Evolutionary conservation across 257 asterid genomes (phyloP).

Genomic region (Capsicum rhomboideum): DNA sequence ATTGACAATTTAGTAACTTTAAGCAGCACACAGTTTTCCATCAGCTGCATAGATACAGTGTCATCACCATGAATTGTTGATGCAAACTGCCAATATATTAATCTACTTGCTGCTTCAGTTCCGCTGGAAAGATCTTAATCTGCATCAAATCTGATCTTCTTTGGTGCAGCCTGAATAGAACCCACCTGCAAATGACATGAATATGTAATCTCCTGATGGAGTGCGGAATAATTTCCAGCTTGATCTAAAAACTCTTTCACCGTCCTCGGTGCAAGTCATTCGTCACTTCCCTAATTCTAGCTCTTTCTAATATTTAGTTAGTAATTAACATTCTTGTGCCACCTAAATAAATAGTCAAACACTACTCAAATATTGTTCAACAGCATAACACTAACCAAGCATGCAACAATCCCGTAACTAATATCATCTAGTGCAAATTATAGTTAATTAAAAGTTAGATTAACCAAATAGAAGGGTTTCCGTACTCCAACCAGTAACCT

Average conservation of each 20-base stretch:
- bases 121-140: constrained; percentile 17
- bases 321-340: not conserved
- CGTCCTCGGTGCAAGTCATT: not conserved
- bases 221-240: not conserved
- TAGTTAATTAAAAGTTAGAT: not conserved
- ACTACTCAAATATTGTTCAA: not conserved
- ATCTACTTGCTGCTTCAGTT: not conserved
- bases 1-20: not conserved
- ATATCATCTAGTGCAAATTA: not conserved
- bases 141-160: constrained; percentile 61
- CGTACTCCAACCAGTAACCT: not conserved
- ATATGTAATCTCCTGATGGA: not conserved
- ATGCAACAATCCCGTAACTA: not conserved
- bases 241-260: not conserved
- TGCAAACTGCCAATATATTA: not conserved
- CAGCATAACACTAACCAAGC: not conserved
- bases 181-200: constrained; percentile 47
- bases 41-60: not conserved
- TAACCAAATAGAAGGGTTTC: not conserved
- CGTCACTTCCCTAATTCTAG: not conserved
- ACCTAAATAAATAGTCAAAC: not conserved
- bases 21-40: not conserved
- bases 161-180: constrained; percentile 41
- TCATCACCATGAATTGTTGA: not conserved
- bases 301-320: not conserved